Evolutionary conservation across 139 green algal genomes (phyloP).

Genomic region (Volvox reticuliferus): DNA sequence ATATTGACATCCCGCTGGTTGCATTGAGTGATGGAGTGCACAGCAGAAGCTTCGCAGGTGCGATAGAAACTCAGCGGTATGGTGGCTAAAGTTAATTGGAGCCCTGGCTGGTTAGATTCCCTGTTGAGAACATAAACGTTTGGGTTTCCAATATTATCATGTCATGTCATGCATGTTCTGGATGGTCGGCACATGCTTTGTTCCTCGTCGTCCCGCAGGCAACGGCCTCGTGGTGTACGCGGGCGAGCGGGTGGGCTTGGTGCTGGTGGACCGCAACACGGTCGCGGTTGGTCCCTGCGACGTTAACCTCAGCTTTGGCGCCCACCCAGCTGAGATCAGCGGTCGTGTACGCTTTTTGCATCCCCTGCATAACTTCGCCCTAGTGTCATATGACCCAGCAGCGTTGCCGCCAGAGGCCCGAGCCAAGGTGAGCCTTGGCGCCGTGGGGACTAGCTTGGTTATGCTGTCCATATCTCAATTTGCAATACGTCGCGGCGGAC

Average conservation of each 20-base stretch:
- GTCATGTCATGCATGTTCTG: no score
- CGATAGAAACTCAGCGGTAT: not conserved
- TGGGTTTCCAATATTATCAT: no score
- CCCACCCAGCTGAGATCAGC: conserved; percentile 84
- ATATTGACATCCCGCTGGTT: conserved; percentile 89
- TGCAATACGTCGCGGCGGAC: no score
- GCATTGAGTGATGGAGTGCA: conserved; percentile 92
- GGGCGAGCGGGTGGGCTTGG: conserved; percentile 65
- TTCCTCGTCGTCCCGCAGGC: not conserved
- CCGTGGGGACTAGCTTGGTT: no score
- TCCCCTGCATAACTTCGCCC: conserved; percentile 89
- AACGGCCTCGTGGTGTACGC: conserved; percentile 42
- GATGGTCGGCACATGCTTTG: no score
- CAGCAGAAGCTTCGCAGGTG: conserved; percentile 69
- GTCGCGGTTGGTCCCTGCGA: conserved; percentile 83
- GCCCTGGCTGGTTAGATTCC: no score
- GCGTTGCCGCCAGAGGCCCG: conserved; percentile 74
- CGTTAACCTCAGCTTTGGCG: conserved; percentile 88
- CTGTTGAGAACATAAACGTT: no score
- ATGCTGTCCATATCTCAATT: no score
- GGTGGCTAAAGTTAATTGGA: no score
- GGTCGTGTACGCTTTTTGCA: conserved; percentile 86
- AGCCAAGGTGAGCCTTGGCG: conserved; percentile 49
- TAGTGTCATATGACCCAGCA: conserved; percentile 79
- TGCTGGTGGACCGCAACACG: conserved; percentile 93